phyloP scores from a whole-genome alignment of 2,329 filamentous ascomycete genomes.

The Pyrenochaeta sp. region DNA sequence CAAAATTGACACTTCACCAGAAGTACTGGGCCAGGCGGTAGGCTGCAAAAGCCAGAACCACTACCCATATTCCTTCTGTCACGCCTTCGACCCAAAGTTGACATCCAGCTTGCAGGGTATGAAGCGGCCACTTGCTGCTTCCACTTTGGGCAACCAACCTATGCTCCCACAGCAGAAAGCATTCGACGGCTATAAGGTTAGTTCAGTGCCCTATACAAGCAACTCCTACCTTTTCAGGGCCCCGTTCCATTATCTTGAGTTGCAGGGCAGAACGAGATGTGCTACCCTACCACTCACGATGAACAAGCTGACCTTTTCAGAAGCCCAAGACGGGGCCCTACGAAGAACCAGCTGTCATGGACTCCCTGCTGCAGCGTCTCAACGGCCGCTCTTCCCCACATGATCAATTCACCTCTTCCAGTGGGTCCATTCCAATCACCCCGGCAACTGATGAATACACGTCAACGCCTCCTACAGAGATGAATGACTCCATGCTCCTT shows the following conservation, averaged over 20 bases:
- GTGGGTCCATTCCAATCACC: conserved; percentile 69
- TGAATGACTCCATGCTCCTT: conserved; percentile 35
- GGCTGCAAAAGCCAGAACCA: conserved; percentile 35
- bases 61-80: conserved; percentile 25
- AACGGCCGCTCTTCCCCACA: conserved; percentile 61
- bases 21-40: conserved; percentile 45
- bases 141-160: conserved; percentile 43
- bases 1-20: conserved; percentile 45
- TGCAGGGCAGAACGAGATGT: background rate
- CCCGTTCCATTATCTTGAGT: background rate
- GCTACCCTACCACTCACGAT: background rate
- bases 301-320: conserved; percentile 49
- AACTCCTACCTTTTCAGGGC: background rate
- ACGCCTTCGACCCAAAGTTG: conserved; percentile 38
- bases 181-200: conserved; percentile 44
- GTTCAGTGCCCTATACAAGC: conserved; percentile 7
- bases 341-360: conserved; percentile 50
- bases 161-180: conserved; percentile 27
- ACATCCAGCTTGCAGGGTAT: conserved; percentile 47
- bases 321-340: conserved; percentile 58
- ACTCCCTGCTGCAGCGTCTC: conserved; percentile 76
- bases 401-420: conserved; percentile 67
- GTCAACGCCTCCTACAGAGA: conserved; percentile 38
- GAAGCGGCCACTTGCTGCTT: conserved; percentile 51
- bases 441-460: conserved; percentile 65